Evolutionary conservation across 2,329 filamentous ascomycete species (phyloP).

Genomic region (Diaporthe sp.): DNA sequence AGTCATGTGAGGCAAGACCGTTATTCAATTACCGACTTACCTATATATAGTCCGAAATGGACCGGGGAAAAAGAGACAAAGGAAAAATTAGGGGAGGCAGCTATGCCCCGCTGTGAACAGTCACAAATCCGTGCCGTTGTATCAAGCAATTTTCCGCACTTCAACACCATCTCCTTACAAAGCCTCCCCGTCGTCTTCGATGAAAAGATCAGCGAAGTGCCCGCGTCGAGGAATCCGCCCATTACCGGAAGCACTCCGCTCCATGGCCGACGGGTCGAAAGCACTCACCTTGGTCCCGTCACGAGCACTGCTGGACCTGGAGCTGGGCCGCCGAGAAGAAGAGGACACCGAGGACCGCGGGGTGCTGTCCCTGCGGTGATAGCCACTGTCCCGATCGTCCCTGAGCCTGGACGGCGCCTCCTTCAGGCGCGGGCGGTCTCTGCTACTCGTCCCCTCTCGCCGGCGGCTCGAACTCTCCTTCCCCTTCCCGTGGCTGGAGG

Average conservation of each 20-base stretch:
- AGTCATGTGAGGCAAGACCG: too few relatives aligned
- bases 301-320: neutral
- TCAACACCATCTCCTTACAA: neutral
- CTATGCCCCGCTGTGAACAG: neutral
- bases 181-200: neutral
- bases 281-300: constrained; percentile 19
- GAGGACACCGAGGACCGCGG: neutral
- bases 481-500: neutral
- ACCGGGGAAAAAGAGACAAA: neutral
- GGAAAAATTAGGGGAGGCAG: neutral
- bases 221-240: neutral
- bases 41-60: neutral
- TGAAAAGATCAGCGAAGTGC: neutral
- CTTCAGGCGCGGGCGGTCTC: neutral
- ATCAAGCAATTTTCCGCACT: neutral
- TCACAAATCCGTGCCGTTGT: neutral
- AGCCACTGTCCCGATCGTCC: neutral
- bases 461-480: neutral
- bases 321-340: neutral
- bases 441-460: neutral
- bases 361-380: neutral
- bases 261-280: neutral
- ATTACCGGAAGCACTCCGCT: neutral
- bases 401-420: neutral
- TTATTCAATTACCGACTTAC: neutral